These are phyloP conservation scores for Aotearoamyces nothofagi DNA, from an alignment of 2,329 filamentous ascomycete species.

Conservation along the genomic window DNA sequence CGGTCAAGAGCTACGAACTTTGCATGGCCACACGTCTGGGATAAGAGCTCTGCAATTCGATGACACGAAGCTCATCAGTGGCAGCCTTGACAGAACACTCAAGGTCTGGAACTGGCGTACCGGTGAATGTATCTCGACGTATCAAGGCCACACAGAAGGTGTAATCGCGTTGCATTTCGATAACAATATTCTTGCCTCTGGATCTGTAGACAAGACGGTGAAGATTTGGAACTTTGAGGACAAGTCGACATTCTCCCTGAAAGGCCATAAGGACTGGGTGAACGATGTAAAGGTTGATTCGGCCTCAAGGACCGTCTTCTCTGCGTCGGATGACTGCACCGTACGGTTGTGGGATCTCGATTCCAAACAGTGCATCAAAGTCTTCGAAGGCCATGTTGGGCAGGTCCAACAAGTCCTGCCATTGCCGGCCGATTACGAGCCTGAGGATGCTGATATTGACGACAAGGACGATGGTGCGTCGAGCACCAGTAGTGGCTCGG, in stretches of 20 bases:
- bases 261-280: conserved; percentile 86
- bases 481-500: conserved; percentile 11
- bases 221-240: conserved; percentile 88
- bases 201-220: conserved; percentile 77
- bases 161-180: conserved; percentile 85
- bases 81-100: conserved; percentile 73
- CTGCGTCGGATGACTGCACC: conserved; percentile 84
- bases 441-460: conserved; percentile 52
- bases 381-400: conserved; percentile 79
- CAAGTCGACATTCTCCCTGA: conserved; percentile 63
- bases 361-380: conserved; percentile 59
- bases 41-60: conserved; percentile 89
- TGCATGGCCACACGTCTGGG: conserved; percentile 67
- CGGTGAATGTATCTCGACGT: conserved; percentile 69
- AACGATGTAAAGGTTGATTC: conserved; percentile 87
- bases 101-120: conserved; percentile 97
- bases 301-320: conserved; percentile 71
- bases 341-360: conserved; percentile 90
- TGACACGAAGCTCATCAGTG: conserved; percentile 79
- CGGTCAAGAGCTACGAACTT: conserved; percentile 70
- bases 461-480: conserved; percentile 37
- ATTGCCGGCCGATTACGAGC: conserved; percentile 76
- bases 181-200: conserved; percentile 69
- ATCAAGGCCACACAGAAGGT: conserved; percentile 64
- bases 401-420: conserved; percentile 86